These are phyloP conservation scores for Alternaria arborescens DNA, from an alignment of 2,329 filamentous ascomycete genomes.

Conservation along the genomic window DNA sequence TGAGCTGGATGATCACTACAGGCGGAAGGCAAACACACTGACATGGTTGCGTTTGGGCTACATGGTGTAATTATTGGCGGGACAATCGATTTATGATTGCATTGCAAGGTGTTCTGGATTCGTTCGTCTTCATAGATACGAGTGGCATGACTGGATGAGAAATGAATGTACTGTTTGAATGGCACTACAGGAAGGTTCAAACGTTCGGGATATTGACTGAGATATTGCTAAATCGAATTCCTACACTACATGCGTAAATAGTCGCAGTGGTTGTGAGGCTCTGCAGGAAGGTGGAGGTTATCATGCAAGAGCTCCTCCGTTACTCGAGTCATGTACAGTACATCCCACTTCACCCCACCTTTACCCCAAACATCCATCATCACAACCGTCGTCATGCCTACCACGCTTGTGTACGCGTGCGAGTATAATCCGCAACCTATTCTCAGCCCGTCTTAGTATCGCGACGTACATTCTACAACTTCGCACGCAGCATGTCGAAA, in stretches of 20 bases:
- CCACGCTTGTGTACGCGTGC: background rate
- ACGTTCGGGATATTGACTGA: background rate
- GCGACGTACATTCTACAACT: too few species aligned
- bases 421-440: background rate
- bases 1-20: background rate
- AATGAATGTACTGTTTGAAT: background rate
- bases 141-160: background rate
- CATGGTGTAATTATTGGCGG: background rate
- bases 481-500: constrained; percentile 30
- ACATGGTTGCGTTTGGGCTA: background rate
- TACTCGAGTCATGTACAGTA: constrained; percentile 36
- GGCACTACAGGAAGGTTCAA: background rate
- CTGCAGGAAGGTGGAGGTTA: background rate
- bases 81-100: background rate
- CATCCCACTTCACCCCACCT: constrained; percentile 51
- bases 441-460: background rate
- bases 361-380: constrained; percentile 28
- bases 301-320: constrained; percentile 1
- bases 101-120: constrained; percentile 13
- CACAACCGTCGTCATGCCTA: constrained; percentile 16
- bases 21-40: too few species aligned
- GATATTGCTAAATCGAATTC: background rate
- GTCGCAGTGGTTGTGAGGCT: background rate
- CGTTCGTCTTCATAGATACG: background rate
- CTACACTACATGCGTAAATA: background rate